Base-by-base conservation (phyloP, 2,329 filamentous ascomycete genomes). In the Exophiala sp. region DNA sequence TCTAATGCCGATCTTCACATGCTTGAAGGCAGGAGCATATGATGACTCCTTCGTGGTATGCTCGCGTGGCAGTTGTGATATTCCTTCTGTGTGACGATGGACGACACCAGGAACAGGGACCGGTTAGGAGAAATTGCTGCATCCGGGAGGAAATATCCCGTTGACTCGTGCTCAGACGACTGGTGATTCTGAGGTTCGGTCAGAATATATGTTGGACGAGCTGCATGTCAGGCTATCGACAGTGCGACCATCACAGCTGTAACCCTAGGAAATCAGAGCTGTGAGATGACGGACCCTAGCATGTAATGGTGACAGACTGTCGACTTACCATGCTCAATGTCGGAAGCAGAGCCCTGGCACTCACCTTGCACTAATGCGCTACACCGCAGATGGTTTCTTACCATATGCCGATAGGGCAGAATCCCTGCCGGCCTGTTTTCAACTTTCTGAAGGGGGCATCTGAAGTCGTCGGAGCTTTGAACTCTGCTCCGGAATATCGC, bases 101-200 rank as follows among this genome's bases (percentile, higher is more conserved):
- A 24, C 19, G 27, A 21, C 37, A 38, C 14, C 22, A 10, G 30
- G 21, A 24, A 18, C 22, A 32, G 27, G 19, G 6, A 7, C 2
- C 16, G 7, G 34, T 18, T 19, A 7, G 13, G 6, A 19, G n/a
- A 37, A 43, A 19, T 21, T 32, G 19, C 6, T 23, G 23, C 22
- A 24, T 29, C 23, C 14, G 24, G 29, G 39, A 27, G 30, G 32
- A 39, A n/a, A 29, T 13, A 43, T 44, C 10, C 14, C 6, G 19
- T 45, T 23, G 22, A 24, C 48, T 48, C 52, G 52, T 55, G 52
- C 48, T 43, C 41, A n/a, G 39, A 51, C 19, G 52, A 55, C 22
- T 55, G 52, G 52, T 48, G 19, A 37, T 46, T 47, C 43, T 35
- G 37, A 22, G 30, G 4, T 7, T 38, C 2, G 10, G 23, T 7